Percentiles rank a stretch among this genome's conserved stretches.
phyloP scores from a whole-genome alignment of 129 eudicot species.

The Rutidosis leptorrhynchoides region DNA sequence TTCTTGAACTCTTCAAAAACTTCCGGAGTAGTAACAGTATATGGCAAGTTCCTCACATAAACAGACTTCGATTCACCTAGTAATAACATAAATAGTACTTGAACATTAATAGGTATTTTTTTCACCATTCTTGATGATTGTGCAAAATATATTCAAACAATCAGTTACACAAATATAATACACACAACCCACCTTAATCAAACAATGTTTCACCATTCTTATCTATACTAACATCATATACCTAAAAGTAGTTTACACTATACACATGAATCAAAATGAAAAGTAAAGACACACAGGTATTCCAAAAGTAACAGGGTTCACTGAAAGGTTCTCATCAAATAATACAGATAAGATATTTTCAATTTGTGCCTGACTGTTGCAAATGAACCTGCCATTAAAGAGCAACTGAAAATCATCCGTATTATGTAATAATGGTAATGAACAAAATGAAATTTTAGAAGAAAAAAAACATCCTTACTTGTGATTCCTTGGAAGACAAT shows the following conservation, averaged over 20 bases:
- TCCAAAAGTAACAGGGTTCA: conserved; percentile 89
- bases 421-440: neutral
- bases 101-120: neutral
- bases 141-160: neutral
- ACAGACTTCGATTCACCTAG: conserved; percentile 76
- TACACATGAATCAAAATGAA: conserved; percentile 32
- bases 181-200: conserved; percentile 11
- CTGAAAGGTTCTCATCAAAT: conserved; percentile 93
- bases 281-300: conserved; percentile 56
- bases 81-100: conserved; percentile 1
- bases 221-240: too few species aligned
- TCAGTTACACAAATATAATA: neutral
- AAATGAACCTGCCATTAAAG: too few species aligned
- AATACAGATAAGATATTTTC: too few species aligned
- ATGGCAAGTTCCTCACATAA: conserved; percentile 82
- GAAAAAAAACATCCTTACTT: neutral
- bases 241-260: too few species aligned
- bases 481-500: conserved; percentile 31
- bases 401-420: neutral
- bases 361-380: too few species aligned
- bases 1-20: conserved; percentile 64
- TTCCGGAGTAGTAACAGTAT: conserved; percentile 53
- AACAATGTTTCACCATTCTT: too few species aligned
- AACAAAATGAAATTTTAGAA: neutral
- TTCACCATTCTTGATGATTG: neutral